Percentiles rank a stretch among this genome's conserved stretches.
Evolutionary conservation across 495 filamentous ascomycete species (phyloP).

Genomic region (Aspergillus sclerotioniger): DNA sequence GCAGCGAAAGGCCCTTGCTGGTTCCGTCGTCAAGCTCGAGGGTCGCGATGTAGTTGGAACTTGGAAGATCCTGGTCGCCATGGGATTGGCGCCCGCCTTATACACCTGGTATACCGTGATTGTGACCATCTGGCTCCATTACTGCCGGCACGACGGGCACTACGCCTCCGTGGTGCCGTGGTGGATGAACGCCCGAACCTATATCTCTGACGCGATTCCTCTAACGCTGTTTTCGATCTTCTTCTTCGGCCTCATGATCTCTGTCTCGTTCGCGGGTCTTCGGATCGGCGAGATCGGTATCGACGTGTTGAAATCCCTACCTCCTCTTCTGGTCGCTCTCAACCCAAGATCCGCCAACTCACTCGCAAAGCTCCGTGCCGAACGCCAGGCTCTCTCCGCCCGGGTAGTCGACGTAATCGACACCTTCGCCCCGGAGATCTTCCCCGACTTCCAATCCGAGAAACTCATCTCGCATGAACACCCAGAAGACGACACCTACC

Average conservation of each 20-base stretch:
- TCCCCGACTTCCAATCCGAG: constrained; percentile 79
- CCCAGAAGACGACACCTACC: constrained; percentile 19
- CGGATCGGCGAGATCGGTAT: constrained; percentile 96
- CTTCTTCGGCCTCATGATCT: constrained; percentile 6
- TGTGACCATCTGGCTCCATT: constrained; percentile 74
- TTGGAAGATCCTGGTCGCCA: constrained; percentile 93
- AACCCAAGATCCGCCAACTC: constrained; percentile 82
- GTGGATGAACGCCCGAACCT: constrained; percentile 68
- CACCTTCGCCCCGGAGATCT: constrained; percentile 91
- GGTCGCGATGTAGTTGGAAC: constrained; percentile 95
- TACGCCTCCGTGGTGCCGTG: constrained; percentile 78
- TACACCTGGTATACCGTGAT: constrained; percentile 77
- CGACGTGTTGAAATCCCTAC: constrained; percentile 95
- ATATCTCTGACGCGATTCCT: constrained; percentile 62
- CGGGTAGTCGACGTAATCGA: constrained; percentile 92
- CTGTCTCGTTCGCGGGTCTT: constrained; percentile 86
- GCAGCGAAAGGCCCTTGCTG: constrained; percentile 84
- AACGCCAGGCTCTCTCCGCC: constrained; percentile 69
- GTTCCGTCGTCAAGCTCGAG: constrained; percentile 90
- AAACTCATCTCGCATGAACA: constrained; percentile 3
- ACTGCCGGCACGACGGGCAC: constrained; percentile 74
- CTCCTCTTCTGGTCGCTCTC: constrained; percentile 84
- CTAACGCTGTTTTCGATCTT: constrained; percentile 2
- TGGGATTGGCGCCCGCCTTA: constrained; percentile 82
- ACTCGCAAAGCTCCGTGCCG: constrained; percentile 71